Evolutionary conservation across 2,329 filamentous ascomycete species (phyloP), one percentile per base, ranked within the genome.

Genomic region (Diaporthe nobilis): DNA sequence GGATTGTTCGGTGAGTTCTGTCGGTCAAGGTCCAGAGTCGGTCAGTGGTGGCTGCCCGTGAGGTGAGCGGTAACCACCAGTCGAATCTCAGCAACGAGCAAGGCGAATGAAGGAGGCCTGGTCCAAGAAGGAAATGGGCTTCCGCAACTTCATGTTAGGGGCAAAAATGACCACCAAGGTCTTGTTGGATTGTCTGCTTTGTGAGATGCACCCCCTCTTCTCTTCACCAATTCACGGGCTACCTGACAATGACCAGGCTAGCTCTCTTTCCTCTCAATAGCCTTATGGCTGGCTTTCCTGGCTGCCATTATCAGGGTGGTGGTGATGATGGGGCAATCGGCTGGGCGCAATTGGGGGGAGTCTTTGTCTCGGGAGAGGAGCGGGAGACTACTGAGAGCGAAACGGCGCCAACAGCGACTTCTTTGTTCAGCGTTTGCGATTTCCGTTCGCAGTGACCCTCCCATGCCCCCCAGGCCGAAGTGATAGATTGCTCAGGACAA

Each of bases 281-380:
- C 77, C 78, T 79, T 79, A 78, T 79, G 76, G 67, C 47, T 55
- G 65, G 34, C 39, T 58, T 51, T 71, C 72, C 77, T 60, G 65
- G 73, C 70, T 71, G 75, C 76, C 70, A 78, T 77, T 76, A 78
- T 79, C 74, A 76, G 67, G 63, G 76, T 74, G 60, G 47, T 55
- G 49, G 34, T 42, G 60, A 68, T 44, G 72, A 75, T 49, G 73
- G 60, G 72, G 75, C 42, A 75, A 73, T 70, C 49, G 73, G 67
- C 73, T 42, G 73, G 55, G 63, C 63, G 70, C 63, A 49, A 67
- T 65, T 61, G 70, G 61, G 25, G 73, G 61, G 49, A 53, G 55
- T 73, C 75, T 77, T 77, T 85, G 85, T 86, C 83, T 86, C 84
- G 84, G 85, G 84, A 85, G 81, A 84, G 83, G 81, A 82, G 84